Conservation (phyloP, 805 yeast species). For the Wickerhamomyces xylosicus region DNA sequence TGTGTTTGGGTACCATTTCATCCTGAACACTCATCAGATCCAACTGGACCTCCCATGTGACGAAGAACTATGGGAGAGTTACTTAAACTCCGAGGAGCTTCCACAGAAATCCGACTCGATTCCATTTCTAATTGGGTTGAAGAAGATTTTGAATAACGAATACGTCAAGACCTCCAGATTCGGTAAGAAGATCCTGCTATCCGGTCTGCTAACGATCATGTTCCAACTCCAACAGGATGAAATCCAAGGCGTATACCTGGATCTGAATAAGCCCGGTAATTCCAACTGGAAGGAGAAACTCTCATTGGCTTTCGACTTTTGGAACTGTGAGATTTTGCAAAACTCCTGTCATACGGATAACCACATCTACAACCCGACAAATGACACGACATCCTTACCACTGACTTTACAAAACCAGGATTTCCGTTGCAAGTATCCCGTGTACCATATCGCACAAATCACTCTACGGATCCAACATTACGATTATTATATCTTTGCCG, state of each 20-base stretch:
- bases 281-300: conserved; percentile 64
- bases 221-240: conserved; percentile 68
- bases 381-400: conserved; percentile 10
- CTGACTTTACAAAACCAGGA: conserved; percentile 21
- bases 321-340: conserved; percentile 39
- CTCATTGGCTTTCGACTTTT: conserved; percentile 59
- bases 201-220: conserved; percentile 58
- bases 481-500: conserved; percentile 71
- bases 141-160: conserved; percentile 43
- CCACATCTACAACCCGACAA: conserved; percentile 1
- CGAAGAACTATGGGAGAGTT: conserved; percentile 46
- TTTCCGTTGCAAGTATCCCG: conserved; percentile 51
- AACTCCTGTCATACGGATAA: conserved; percentile 20
- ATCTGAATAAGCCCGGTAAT: conserved; percentile 27
- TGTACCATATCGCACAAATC: conserved; percentile 66
- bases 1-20: conserved; percentile 62
- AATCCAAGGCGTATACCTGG: conserved; percentile 41
- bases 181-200: conserved; percentile 55
- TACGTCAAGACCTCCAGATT: conserved; percentile 39
- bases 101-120: conserved; percentile 19
- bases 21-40: conserved; percentile 48
- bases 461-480: conserved; percentile 64
- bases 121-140: conserved; percentile 47
- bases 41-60: conserved; percentile 55
- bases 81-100: conserved; percentile 19